A percentile compares a stretch with the other conserved stretches of the same genome.
Conservation (phyloP, 2,329 filamentous ascomycete species). For the Didymella lethalis region DNA sequence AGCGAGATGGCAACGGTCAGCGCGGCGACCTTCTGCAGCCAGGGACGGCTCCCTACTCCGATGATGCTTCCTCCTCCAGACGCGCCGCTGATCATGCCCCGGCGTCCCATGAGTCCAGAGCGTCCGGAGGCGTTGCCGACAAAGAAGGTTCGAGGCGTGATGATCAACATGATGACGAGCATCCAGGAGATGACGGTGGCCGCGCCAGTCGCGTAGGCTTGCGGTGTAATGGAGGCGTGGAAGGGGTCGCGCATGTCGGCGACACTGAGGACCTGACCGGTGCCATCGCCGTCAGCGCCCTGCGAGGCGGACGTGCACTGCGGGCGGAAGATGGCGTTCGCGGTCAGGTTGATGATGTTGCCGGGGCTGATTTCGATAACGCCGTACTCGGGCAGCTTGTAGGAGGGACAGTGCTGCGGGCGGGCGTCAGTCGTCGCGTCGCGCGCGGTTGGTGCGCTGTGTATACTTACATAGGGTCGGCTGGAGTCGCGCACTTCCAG, state of each 20-base stretch:
- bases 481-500: slow-evolving; percentile 37
- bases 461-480: slow-evolving; percentile 43
- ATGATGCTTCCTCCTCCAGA: slow-evolving; percentile 69
- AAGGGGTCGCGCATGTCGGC: slow-evolving; percentile 84
- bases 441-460: slow-evolving; percentile 3
- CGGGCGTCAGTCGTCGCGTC: slow-evolving; percentile 36
- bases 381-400: slow-evolving; percentile 67
- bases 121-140: slow-evolving; percentile 73
- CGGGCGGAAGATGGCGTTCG: slow-evolving; percentile 67
- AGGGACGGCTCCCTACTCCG: slow-evolving; percentile 88
- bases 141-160: slow-evolving; percentile 93
- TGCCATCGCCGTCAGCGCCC: slow-evolving; percentile 50
- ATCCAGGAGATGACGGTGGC: slow-evolving; percentile 92
- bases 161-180: slow-evolving; percentile 90
- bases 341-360: slow-evolving; percentile 66
- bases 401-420: slow-evolving; percentile 65
- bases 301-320: slow-evolving; percentile 58
- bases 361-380: slow-evolving; percentile 62
- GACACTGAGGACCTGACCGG: slow-evolving; percentile 56
- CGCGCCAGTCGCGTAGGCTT: slow-evolving; percentile 90
- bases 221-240: slow-evolving; percentile 90
- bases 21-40: slow-evolving; percentile 79
- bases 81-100: slow-evolving; percentile 85
- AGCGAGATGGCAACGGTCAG: slow-evolving; percentile 77
- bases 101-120: slow-evolving; percentile 78